These are phyloP conservation scores for Fusarium buxicola DNA, from an alignment of 2,329 filamentous ascomycete genomes.

Conservation along the genomic window DNA sequence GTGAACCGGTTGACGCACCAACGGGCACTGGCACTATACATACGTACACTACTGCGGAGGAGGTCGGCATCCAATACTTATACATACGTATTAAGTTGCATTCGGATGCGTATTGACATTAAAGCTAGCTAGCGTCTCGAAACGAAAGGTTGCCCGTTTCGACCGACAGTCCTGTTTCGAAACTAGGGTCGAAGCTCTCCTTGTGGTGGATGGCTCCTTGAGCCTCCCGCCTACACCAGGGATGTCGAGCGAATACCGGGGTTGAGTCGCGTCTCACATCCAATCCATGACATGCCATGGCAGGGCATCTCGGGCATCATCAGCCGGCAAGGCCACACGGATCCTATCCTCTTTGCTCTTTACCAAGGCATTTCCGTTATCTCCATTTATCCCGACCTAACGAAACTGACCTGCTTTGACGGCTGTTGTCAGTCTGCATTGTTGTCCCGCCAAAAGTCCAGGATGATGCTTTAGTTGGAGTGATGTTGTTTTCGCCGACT, in stretches of 20 bases:
- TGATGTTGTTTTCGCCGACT: slow-evolving; percentile 30
- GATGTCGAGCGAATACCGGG: slow-evolving; percentile 23
- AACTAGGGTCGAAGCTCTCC: slow-evolving; percentile 32
- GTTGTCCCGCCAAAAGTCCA: slow-evolving; percentile 37
- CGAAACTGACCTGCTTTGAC: slow-evolving; percentile 4
- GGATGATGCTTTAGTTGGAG: slow-evolving; percentile 25
- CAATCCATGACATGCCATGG: slow-evolving; percentile 17
- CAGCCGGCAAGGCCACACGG: slow-evolving; percentile 31
- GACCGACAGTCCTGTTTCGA: slow-evolving; percentile 34
- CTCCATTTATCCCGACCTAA: slow-evolving; percentile 3
- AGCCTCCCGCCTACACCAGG: slow-evolving; percentile 30
- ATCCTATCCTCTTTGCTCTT: slow-evolving; percentile 12
- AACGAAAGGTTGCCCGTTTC: slow-evolving; percentile 35
- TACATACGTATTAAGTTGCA: slow-evolving; percentile 16
- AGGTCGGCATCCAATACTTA: slow-evolving; percentile 8
- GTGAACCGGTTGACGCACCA: slow-evolving; percentile 40
- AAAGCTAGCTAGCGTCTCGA: slow-evolving; percentile 22
- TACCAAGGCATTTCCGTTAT: slow-evolving; percentile 9
- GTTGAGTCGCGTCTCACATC: slow-evolving; percentile 28
- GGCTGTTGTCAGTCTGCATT: slow-evolving; percentile 21
- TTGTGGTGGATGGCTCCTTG: slow-evolving; percentile 31
- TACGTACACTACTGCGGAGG: neutral
- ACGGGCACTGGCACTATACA: slow-evolving; percentile 27
- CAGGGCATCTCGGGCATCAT: slow-evolving; percentile 28
- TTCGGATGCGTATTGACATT: slow-evolving; percentile 24